Evolutionary conservation across 768 basidiomycete species (phyloP).

Genomic region (Pholiota molesta): DNA sequence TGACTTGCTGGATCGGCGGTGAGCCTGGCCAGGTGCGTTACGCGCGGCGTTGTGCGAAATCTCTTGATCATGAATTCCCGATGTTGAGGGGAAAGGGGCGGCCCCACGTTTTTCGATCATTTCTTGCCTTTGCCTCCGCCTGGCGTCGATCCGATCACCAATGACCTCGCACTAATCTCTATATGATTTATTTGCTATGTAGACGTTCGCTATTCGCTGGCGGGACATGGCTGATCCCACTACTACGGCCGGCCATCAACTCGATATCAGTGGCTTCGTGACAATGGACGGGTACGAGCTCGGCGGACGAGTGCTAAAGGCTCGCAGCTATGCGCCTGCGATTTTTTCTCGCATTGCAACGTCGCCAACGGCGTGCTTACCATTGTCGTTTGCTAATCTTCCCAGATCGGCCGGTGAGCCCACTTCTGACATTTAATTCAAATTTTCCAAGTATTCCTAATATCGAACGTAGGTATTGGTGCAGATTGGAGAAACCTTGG

Average conservation of each 20-base stretch:
- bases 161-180: conserved; percentile 10
- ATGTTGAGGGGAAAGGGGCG: neutral
- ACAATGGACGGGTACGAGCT: conserved; percentile 34
- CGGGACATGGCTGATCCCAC: conserved; percentile 26
- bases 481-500: conserved; percentile 30
- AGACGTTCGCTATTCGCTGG: conserved; percentile 35
- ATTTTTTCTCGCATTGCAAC: conserved; percentile 35
- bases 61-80: conserved; percentile 4
- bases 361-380: conserved; percentile 31
- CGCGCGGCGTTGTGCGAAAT: neutral
- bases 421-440: neutral
- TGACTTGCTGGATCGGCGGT: conserved; percentile 32
- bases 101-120: conserved; percentile 5
- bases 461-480: conserved; percentile 22
- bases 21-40: conserved; percentile 32
- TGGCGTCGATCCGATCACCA: conserved; percentile 12
- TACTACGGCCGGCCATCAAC: conserved; percentile 16
- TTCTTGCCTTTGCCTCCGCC: conserved; percentile 10
- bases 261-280: conserved; percentile 33
- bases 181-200: too few relatives aligned
- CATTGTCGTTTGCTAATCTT: conserved; percentile 27
- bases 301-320: conserved; percentile 32
- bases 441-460: conserved; percentile 1
- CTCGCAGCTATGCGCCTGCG: conserved; percentile 32
- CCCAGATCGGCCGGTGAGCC: conserved; percentile 25